Evolutionary conservation across 768 basidiomycete species (phyloP).

Genomic region (Brasilioporus rufonigricans): DNA sequence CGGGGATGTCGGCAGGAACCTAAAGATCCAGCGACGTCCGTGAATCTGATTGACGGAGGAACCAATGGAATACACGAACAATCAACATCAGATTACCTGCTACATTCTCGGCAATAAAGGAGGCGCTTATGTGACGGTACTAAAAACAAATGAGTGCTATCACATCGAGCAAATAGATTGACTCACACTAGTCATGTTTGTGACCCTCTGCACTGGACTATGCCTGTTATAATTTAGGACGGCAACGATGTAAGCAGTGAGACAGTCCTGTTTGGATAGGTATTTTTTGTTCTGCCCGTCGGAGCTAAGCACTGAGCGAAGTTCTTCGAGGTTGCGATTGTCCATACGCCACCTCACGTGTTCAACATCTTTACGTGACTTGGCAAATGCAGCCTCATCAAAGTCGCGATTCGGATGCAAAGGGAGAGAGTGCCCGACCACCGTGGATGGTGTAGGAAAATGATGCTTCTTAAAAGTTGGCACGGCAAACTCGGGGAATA

Average conservation of each 20-base stretch:
- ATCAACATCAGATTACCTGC: constrained; percentile 16
- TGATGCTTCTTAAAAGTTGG: constrained; percentile 28
- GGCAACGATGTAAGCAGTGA: constrained; percentile 26
- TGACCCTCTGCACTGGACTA: constrained; percentile 14
- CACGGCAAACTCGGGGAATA: not conserved
- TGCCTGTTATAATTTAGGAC: constrained; percentile 16
- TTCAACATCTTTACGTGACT: constrained; percentile 2
- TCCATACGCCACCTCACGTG: constrained; percentile 19
- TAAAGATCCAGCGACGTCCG: not conserved
- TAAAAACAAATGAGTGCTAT: not conserved
- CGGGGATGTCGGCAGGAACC: constrained; percentile 9
- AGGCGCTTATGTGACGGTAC: constrained; percentile 14
- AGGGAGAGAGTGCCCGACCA: constrained; percentile 15
- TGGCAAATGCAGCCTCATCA: not conserved
- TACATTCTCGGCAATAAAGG: constrained; percentile 10
- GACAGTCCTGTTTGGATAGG: constrained; percentile 24
- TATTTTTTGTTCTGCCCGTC: not conserved
- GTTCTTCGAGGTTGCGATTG: constrained; percentile 8
- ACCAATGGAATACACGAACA: constrained; percentile 6
- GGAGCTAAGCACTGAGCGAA: constrained; percentile 9
- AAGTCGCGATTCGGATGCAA: constrained; percentile 14
- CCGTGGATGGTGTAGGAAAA: constrained; percentile 17
- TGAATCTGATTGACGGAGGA: not conserved
- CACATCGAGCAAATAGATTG: not conserved
- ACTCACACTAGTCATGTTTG: constrained; percentile 25